Conservation (phyloP, 768 basidiomycete species). For the Ramaria rubella region DNA sequence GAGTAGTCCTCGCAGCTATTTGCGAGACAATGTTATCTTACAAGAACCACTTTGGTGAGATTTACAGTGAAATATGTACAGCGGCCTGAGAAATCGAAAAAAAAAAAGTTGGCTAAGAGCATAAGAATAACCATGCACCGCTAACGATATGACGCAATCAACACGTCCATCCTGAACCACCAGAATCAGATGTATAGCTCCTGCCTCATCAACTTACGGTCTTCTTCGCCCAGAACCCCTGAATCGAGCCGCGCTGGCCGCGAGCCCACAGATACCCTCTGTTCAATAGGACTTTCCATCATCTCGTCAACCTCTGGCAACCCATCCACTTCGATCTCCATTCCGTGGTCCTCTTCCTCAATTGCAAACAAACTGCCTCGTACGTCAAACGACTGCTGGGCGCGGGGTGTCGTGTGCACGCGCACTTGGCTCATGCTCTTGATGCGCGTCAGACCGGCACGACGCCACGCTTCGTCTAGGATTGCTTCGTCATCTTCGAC, state of each 20-base stretch:
- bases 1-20: no score
- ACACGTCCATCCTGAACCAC: background rate
- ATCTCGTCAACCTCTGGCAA: no score
- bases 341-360: background rate
- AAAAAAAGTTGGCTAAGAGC: no score
- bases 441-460: slow-evolving; percentile 6
- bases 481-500: slow-evolving; percentile 4
- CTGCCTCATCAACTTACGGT: background rate
- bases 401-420: slow-evolving; percentile 8
- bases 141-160: no score
- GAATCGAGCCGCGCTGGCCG: background rate
- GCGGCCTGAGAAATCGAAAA: no score
- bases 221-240: background rate
- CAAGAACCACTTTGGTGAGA: no score
- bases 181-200: background rate
- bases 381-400: slow-evolving; percentile 2
- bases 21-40: no score
- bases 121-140: no score
- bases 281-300: no score
- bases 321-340: background rate
- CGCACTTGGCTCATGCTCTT: slow-evolving; percentile 3
- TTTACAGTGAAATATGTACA: no score
- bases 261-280: background rate
- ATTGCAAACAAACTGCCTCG: slow-evolving; percentile 7
- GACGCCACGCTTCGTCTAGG: background rate